phyloP scores from a whole-genome alignment of 805 yeast genomes.

The Wickerhamomyces subpelliculosus region DNA sequence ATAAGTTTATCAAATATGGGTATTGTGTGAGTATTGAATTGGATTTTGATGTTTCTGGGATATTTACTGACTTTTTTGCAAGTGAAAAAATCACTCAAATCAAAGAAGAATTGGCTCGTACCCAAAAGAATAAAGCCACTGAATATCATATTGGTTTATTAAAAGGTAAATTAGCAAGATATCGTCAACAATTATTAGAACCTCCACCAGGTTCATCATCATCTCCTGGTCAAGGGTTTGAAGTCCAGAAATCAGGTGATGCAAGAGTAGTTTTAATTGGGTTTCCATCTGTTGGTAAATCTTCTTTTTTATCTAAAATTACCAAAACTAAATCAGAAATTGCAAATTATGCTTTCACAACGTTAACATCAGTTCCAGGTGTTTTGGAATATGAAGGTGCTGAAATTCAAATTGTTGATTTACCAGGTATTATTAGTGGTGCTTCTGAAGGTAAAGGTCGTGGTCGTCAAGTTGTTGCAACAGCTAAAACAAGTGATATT shows the following conservation, averaged over 20 bases:
- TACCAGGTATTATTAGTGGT: constrained; percentile 96
- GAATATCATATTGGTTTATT: constrained; percentile 93
- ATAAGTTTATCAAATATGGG: neutral
- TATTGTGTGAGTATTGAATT: constrained; percentile 1
- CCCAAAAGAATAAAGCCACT: constrained; percentile 97
- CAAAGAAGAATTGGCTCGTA: constrained; percentile 88
- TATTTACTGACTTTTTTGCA: no score
- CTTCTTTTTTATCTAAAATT: constrained; percentile 80
- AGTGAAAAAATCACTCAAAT: constrained; percentile 77
- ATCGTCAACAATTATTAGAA: constrained; percentile 83
- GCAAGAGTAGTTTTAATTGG: constrained; percentile 95
- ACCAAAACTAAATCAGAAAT: constrained; percentile 93
- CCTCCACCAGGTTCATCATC: constrained; percentile 70
- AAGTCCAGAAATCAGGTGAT: constrained; percentile 92
- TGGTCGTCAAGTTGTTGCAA: constrained; percentile 94
- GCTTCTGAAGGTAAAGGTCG: constrained; percentile 97
- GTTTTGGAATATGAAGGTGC: constrained; percentile 94
- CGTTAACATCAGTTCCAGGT: constrained; percentile 95
- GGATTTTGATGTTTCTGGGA: no score
- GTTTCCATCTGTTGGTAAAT: constrained; percentile 96
- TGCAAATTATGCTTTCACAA: constrained; percentile 92
- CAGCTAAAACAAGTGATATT: constrained; percentile 91
- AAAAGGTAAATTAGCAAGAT: constrained; percentile 91
- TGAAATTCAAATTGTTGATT: constrained; percentile 93
- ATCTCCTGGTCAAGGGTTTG: constrained; percentile 78